A percentile compares a stretch with the other conserved stretches of the same genome.
Conservation (phyloP, 768 basidiomycete species). For the Collybia mongolica region DNA sequence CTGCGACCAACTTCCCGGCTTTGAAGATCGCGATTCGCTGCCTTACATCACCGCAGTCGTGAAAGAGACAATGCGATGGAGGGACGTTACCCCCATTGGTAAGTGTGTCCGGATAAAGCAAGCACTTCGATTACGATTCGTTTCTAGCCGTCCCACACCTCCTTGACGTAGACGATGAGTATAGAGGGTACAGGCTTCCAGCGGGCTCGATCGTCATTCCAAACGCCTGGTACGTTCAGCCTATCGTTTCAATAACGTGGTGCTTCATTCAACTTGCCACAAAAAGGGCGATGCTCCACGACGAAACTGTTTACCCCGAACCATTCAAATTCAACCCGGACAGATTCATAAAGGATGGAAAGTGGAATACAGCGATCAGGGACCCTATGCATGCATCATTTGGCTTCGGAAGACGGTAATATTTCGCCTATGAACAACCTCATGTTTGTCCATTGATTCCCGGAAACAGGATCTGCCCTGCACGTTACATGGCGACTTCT, state of each 20-base stretch:
- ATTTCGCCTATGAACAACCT: neutral
- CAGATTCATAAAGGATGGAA: constrained; percentile 18
- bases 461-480: constrained; percentile 26
- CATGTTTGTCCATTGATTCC: neutral
- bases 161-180: constrained; percentile 28
- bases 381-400: constrained; percentile 12
- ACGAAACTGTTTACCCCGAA: constrained; percentile 13
- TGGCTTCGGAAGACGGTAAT: constrained; percentile 25
- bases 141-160: constrained; percentile 29
- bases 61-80: constrained; percentile 30
- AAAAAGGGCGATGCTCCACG: constrained; percentile 15
- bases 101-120: neutral
- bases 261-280: neutral
- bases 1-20: constrained; percentile 23
- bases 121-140: neutral
- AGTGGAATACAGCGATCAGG: constrained; percentile 6
- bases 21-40: constrained; percentile 23
- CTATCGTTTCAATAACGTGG: too few relatives aligned
- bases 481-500: constrained; percentile 24
- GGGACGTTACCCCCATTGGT: constrained; percentile 23
- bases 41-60: constrained; percentile 32
- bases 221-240: constrained; percentile 25
- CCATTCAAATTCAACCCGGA: constrained; percentile 19
- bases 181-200: constrained; percentile 34
- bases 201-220: constrained; percentile 25